phyloP scores from a whole-genome alignment of 257 asterid species.

The Nemophila menziesii region DNA sequence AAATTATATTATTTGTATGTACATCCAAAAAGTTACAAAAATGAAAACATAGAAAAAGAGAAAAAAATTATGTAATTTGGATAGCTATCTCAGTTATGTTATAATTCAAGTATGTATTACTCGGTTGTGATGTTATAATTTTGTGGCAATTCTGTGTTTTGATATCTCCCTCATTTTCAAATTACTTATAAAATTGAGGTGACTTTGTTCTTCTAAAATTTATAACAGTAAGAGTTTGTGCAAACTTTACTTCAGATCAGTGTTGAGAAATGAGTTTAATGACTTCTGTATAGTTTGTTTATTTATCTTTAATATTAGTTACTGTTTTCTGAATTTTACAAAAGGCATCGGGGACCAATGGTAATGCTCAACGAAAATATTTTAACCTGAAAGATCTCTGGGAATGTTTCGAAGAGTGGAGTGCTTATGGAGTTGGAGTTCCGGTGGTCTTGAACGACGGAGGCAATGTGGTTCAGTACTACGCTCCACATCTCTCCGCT shows the following conservation, averaged over 20 bases:
- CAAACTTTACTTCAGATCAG: neutral
- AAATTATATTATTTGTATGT: too few species aligned
- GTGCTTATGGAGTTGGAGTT: conserved; percentile 23
- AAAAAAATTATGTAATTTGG: too few species aligned
- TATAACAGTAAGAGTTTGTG: neutral
- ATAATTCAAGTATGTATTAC: too few species aligned
- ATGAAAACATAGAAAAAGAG: too few species aligned
- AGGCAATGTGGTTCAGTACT: conserved; percentile 13
- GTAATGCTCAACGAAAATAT: too few species aligned
- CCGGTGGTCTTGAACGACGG: conserved; percentile 8
- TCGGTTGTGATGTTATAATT: too few species aligned
- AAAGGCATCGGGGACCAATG: neutral
- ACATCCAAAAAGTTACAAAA: neutral
- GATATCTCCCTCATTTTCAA: neutral
- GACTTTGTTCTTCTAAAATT: neutral
- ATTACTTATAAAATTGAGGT: neutral
- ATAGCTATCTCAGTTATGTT: too few species aligned
- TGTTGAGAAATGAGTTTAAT: conserved; percentile 8
- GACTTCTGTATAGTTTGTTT: neutral
- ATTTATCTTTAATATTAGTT: too few species aligned
- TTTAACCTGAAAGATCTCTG: conserved; percentile 18
- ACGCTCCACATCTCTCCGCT: conserved; percentile 19
- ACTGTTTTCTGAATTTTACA: conserved; percentile 7
- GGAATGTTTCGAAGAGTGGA: conserved; percentile 23
- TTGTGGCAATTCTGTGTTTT: neutral